phyloP scores from a whole-genome alignment of 2,329 filamentous ascomycete species.

The Ilyonectria sp. region DNA sequence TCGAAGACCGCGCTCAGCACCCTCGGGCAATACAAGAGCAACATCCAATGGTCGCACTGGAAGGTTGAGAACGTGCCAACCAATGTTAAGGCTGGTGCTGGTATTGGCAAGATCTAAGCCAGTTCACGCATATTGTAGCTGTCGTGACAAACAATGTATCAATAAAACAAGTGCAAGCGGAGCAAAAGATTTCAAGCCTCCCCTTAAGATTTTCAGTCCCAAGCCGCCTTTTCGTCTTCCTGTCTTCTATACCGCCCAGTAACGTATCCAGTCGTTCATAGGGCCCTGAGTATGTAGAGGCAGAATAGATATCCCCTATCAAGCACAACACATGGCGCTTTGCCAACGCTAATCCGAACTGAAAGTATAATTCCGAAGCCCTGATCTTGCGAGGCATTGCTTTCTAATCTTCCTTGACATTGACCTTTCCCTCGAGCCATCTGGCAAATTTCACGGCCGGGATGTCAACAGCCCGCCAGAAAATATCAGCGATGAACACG shows the following conservation, averaged over 20 bases:
- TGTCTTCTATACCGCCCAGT: too few species aligned
- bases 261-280: too few species aligned
- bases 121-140: too few species aligned
- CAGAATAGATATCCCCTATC: too few species aligned
- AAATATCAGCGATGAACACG: constrained; percentile 70
- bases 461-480: constrained; percentile 70
- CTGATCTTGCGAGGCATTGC: not conserved
- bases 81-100: constrained; percentile 43
- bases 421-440: constrained; percentile 64
- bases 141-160: too few species aligned
- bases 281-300: too few species aligned
- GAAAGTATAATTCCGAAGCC: not conserved
- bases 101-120: constrained; percentile 39
- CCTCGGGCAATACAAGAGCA: constrained; percentile 38
- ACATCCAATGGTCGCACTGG: constrained; percentile 41
- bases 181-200: too few species aligned
- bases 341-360: too few species aligned
- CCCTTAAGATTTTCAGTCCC: too few species aligned
- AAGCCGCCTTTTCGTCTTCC: too few species aligned
- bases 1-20: constrained; percentile 33
- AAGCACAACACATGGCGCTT: too few species aligned
- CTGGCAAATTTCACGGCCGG: constrained; percentile 71
- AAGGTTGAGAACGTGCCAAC: constrained; percentile 38
- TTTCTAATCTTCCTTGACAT: constrained; percentile 46
- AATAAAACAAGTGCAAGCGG: too few species aligned